Evolutionary conservation across 768 basidiomycete species (phyloP).

Genomic region (Cyclocybe cylindracea): DNA sequence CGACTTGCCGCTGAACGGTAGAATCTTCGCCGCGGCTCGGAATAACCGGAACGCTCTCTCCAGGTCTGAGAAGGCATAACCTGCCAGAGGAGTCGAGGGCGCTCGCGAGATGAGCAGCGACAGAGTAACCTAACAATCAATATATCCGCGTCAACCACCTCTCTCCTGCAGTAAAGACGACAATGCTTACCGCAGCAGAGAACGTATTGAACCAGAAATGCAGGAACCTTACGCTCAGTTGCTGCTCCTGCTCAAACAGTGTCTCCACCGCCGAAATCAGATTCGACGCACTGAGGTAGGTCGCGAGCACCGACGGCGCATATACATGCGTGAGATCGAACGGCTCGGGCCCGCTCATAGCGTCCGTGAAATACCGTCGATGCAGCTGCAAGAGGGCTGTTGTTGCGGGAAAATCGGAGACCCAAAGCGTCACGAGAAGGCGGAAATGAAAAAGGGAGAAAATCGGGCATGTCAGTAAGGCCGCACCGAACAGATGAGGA

Average conservation of each 20-base stretch:
- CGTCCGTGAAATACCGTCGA: constrained; percentile 66
- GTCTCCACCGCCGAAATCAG: constrained; percentile 58
- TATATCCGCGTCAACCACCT: not conserved
- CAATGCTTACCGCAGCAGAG: constrained; percentile 60
- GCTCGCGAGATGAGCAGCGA: constrained; percentile 66
- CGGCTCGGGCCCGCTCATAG: constrained; percentile 52
- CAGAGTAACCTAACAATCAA: constrained; percentile 51
- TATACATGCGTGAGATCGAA: constrained; percentile 63
- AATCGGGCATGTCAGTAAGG: too few species aligned
- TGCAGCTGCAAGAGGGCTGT: constrained; percentile 69
- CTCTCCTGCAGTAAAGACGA: not conserved
- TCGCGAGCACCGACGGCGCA: constrained; percentile 72
- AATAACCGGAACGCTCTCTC: constrained; percentile 61
- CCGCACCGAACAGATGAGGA: too few species aligned
- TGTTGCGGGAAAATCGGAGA: not conserved
- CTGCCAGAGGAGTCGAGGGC: constrained; percentile 57
- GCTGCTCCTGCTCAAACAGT: constrained; percentile 58
- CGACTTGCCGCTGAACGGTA: constrained; percentile 61
- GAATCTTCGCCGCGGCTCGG: constrained; percentile 53
- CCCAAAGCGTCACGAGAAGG: not conserved
- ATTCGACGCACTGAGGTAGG: constrained; percentile 58
- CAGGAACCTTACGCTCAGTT: constrained; percentile 64
- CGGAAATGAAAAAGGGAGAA: not conserved
- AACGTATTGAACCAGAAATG: constrained; percentile 78
- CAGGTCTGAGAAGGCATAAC: constrained; percentile 60